Percentiles rank a stretch among this genome's conserved stretches.
Evolutionary conservation across 2,329 filamentous ascomycete species (phyloP).

Genomic region (Venturia nashicola): DNA sequence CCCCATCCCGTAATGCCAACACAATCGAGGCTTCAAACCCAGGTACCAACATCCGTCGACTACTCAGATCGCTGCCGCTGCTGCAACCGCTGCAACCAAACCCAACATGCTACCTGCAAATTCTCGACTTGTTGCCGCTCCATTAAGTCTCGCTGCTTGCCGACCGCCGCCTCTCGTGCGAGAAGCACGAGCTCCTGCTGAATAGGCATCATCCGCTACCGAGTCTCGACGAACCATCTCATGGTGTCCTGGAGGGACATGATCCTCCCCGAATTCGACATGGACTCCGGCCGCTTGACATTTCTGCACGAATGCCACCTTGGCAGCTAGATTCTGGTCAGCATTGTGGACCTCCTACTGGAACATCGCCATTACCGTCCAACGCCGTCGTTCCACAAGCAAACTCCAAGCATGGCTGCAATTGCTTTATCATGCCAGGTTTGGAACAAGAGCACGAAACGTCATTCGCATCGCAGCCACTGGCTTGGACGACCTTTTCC

Average conservation of each 20-base stretch:
- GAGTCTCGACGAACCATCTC: background rate
- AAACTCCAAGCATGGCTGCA: conserved; percentile 1
- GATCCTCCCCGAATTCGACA: background rate
- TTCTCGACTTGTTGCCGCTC: background rate
- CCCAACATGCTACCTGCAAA: background rate
- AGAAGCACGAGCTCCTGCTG: background rate
- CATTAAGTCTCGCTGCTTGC: background rate
- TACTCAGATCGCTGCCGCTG: background rate
- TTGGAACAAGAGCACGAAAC: background rate
- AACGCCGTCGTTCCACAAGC: background rate
- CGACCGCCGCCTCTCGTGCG: background rate
- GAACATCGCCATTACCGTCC: background rate
- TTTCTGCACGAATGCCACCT: background rate
- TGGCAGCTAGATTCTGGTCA: background rate
- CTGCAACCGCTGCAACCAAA: background rate
- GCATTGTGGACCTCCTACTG: background rate
- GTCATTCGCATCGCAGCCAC: background rate
- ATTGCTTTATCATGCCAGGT: background rate
- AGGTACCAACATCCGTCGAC: too few relatives aligned
- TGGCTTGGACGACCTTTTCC: background rate
- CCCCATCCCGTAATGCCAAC: background rate
- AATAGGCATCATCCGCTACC: background rate
- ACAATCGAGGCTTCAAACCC: too few relatives aligned
- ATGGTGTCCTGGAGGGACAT: background rate
- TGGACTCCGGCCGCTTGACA: background rate